Conservation (phyloP, 2,329 filamentous ascomycete genomes). For the Leptographium lundbergii region DNA sequence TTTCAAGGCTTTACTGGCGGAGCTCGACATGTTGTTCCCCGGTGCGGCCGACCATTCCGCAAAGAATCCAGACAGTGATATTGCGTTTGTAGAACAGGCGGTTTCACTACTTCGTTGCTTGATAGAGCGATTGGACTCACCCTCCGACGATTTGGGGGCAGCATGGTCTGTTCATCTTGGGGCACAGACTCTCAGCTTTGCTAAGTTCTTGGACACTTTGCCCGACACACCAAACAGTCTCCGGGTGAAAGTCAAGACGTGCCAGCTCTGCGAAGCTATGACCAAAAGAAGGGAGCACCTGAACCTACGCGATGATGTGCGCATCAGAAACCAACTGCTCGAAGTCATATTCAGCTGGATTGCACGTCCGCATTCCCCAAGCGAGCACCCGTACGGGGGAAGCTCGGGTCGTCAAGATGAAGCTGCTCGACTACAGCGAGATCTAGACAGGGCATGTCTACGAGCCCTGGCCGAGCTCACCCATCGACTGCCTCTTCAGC, state of each 20-base stretch:
- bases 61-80: slow-evolving; percentile 44
- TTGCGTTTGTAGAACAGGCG: slow-evolving; percentile 55
- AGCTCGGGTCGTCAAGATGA: slow-evolving; percentile 39
- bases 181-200: slow-evolving; percentile 50
- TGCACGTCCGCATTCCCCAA: slow-evolving; percentile 42
- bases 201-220: slow-evolving; percentile 50
- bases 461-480: slow-evolving; percentile 53
- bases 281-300: slow-evolving; percentile 55
- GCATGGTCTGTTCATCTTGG: slow-evolving; percentile 53
- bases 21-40: slow-evolving; percentile 50
- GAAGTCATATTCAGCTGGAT: slow-evolving; percentile 61
- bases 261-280: slow-evolving; percentile 52
- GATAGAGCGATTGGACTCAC: slow-evolving; percentile 51
- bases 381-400: slow-evolving; percentile 27
- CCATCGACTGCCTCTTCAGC: slow-evolving; percentile 53
- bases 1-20: slow-evolving; percentile 51
- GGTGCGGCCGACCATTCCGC: slow-evolving; percentile 38
- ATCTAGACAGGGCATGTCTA: slow-evolving; percentile 53
- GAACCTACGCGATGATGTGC: slow-evolving; percentile 55
- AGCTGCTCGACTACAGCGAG: slow-evolving; percentile 43
- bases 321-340: slow-evolving; percentile 54
- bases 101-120: slow-evolving; percentile 50
- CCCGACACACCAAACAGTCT: slow-evolving; percentile 42
- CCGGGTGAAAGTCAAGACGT: slow-evolving; percentile 56
- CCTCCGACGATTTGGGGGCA: slow-evolving; percentile 50